Percentiles rank a stretch among this genome's conserved stretches.
phyloP scores from a whole-genome alignment of 2,329 filamentous ascomycete genomes.

The Alternaria solani region DNA sequence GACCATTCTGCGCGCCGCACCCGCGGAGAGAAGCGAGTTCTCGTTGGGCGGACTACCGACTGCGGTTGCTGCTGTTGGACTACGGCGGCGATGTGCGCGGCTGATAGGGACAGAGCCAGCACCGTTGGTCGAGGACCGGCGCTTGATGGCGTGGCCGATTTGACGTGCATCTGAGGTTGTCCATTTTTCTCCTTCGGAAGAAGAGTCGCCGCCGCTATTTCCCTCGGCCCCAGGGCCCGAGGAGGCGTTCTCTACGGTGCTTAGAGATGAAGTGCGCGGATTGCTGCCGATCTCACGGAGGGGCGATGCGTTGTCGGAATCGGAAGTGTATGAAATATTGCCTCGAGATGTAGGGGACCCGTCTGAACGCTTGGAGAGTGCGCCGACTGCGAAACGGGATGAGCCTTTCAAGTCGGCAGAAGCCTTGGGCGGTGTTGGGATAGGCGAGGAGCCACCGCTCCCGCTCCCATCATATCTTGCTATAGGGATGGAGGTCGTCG shows the following conservation, averaged over 20 bases:
- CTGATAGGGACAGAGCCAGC: conserved; percentile 52
- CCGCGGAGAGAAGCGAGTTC: conserved; percentile 69
- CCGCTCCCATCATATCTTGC: conserved; percentile 33
- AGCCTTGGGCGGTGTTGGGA: conserved; percentile 64
- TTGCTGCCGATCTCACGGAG: conserved; percentile 57
- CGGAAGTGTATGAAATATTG: conserved; percentile 67
- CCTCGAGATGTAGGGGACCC: conserved; percentile 69
- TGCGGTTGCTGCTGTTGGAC: conserved; percentile 57
- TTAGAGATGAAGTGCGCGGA: conserved; percentile 60
- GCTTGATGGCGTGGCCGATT: conserved; percentile 65
- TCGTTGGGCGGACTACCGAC: conserved; percentile 63
- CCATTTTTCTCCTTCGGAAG: conserved; percentile 61
- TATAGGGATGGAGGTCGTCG: conserved; percentile 36
- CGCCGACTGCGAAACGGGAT: conserved; percentile 87
- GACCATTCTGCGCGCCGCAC: conserved; percentile 66
- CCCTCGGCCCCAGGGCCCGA: conserved; percentile 38
- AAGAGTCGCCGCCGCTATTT: conserved; percentile 44
- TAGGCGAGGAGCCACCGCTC: conserved; percentile 61
- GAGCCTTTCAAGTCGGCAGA: conserved; percentile 68
- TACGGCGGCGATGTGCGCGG: conserved; percentile 62
- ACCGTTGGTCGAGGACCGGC: conserved; percentile 55
- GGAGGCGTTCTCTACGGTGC: conserved; percentile 57
- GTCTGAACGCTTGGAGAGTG: conserved; percentile 72
- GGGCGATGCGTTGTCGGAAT: conserved; percentile 60
- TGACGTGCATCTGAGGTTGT: conserved; percentile 61